Evolutionary conservation across 306 rosid species (phyloP).

Genomic region (Macrotyloma uniflorum): DNA sequence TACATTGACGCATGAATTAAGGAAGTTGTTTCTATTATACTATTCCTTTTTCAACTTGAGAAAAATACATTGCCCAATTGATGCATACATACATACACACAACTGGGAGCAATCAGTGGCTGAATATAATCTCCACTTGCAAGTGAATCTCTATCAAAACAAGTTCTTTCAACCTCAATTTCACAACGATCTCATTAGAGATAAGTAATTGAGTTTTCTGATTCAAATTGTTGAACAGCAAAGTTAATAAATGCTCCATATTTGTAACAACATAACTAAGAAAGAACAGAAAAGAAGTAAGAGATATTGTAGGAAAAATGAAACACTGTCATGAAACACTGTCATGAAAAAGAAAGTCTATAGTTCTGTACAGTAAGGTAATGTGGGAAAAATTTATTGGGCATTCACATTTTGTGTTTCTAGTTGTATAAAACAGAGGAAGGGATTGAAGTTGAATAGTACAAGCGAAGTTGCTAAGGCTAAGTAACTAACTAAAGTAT

Average conservation of each 20-base stretch:
- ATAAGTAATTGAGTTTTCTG: no score
- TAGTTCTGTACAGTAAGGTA: not conserved
- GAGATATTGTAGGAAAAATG: no score
- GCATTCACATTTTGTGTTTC: constrained; percentile 11
- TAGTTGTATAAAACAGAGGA: not conserved
- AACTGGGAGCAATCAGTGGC: not conserved
- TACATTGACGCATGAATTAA: no score
- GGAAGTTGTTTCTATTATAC: no score
- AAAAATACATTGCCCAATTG: not conserved
- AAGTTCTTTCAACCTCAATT: not conserved
- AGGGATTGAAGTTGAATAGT: not conserved
- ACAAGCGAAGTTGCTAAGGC: not conserved
- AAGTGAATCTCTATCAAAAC: not conserved
- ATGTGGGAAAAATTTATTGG: not conserved
- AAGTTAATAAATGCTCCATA: no score
- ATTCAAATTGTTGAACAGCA: no score
- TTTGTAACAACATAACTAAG: no score
- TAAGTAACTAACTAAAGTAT: no score
- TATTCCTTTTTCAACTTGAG: not conserved
- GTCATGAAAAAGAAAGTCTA: not conserved
- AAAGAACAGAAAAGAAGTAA: no score
- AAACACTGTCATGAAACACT: no score
- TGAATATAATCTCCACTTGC: not conserved
- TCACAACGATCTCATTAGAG: not conserved
- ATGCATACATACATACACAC: not conserved